A percentile compares a stretch with the other conserved stretches of the same genome.
Evolutionary conservation across 257 asterid genomes (phyloP).

Genomic region (Jacaranda copaia): DNA sequence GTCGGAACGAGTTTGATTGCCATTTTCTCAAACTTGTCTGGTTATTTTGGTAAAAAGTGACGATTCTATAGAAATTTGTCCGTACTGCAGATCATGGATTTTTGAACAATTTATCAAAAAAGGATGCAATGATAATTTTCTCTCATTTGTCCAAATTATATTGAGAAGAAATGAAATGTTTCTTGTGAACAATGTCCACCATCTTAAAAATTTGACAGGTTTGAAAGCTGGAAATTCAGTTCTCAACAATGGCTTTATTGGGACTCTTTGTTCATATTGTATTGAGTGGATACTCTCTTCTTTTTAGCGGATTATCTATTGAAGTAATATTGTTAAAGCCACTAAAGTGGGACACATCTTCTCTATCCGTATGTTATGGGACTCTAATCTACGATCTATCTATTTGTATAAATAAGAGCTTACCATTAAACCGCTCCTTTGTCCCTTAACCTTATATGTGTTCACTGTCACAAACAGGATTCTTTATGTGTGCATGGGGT

Average conservation of each 20-base stretch:
- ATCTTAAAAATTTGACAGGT: too few relatives aligned
- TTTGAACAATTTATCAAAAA: too few relatives aligned
- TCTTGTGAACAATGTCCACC: background rate
- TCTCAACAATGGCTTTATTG: background rate
- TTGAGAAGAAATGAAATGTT: background rate
- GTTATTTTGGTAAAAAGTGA: conserved; percentile 47
- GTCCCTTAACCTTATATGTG: too few relatives aligned
- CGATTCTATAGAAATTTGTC: background rate
- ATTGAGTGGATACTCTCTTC: background rate
- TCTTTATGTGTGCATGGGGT: too few relatives aligned
- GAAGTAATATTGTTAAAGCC: background rate
- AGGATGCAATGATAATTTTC: background rate
- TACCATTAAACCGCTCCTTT: too few relatives aligned
- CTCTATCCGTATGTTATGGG: too few relatives aligned
- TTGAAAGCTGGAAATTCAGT: background rate
- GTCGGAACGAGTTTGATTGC: conserved; percentile 85
- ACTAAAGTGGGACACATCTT: background rate
- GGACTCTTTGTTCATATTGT: background rate
- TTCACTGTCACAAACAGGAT: too few relatives aligned
- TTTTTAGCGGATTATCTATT: background rate
- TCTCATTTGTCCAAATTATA: background rate
- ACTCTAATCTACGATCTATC: too few relatives aligned
- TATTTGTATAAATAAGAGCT: too few relatives aligned
- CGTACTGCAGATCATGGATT: background rate
- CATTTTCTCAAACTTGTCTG: conserved; percentile 63